Evolutionary conservation across 2,329 filamentous ascomycete species (phyloP), one percentile per base, ranked within the genome.

Genomic region (Emergomyces orientalis): DNA sequence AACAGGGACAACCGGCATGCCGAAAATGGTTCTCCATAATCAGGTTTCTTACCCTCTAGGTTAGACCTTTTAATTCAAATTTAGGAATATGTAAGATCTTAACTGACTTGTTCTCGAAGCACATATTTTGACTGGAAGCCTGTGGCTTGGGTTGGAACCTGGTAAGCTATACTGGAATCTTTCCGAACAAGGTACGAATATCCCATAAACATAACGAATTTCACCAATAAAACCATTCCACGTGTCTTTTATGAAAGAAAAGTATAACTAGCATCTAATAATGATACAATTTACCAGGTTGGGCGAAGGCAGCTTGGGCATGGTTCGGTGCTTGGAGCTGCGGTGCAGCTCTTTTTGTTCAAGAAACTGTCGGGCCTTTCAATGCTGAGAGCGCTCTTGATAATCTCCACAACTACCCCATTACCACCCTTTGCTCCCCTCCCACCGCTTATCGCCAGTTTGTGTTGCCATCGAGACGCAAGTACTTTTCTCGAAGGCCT

Each of bases 221-320:
- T 41, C 27, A 41, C 9, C 14, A 30, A 52, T 27, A 1, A 30
- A 9, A 3, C 17, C 11, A 25, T 32, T 37, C 32, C 14, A 56
- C 5, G 11, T 56, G 22, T 19, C 30, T 32, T 43, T 27, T 45
- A 34, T 22, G 19, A 45, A n/a, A 59, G 17, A n/a, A 37, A 37
- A 8, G 27, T 7, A 49, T n/a, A 32, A 25, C 13, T 19, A 51
- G 9, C 34, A 60, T 22, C 61, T 64, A 34, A 64, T 30, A 11
- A 61, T 25, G 9, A 41, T 64, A n/a, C 59, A 37, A 30, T 51
- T 22, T 51, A 19, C 22, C 25, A 65, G 69, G 76, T 41, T 78
- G 76, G 76, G 76, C 74, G 3, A 77, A 78, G 69, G 75, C 76
- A 49, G 74, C 73, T 8, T 78, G 75, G 75, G 72, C 75, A 2